Evolutionary conservation across 176 grass and related monocot genomes (phyloP).

Genomic region (Ensete ventricosum): DNA sequence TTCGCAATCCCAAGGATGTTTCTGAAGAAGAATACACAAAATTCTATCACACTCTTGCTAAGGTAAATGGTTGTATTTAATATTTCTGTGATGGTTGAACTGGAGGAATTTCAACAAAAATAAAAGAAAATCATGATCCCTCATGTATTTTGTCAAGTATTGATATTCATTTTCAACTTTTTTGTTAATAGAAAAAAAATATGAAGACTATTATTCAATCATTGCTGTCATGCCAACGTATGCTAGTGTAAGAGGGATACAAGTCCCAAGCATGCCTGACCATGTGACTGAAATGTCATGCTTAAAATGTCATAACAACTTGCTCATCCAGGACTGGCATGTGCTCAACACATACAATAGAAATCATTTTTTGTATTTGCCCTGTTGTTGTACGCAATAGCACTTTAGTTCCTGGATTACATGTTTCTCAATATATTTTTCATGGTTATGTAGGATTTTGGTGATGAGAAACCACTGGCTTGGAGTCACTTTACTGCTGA

Average conservation of each 20-base stretch:
- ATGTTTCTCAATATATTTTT: conserved; percentile 5
- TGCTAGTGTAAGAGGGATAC: no score
- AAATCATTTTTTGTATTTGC: neutral
- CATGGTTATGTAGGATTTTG: conserved; percentile 49
- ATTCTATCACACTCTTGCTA: conserved; percentile 87
- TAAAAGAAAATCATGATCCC: neutral
- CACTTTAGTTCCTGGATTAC: neutral
- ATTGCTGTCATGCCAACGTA: no score
- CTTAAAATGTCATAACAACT: no score
- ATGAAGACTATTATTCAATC: no score
- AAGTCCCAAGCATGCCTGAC: no score
- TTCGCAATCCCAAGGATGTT: conserved; percentile 84
- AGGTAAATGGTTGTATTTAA: conserved; percentile 33
- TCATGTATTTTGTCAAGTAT: no score
- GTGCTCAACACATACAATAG: no score
- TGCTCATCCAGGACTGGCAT: no score
- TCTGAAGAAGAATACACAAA: conserved; percentile 91
- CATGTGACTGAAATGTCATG: no score
- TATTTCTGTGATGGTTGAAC: neutral
- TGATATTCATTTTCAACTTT: no score
- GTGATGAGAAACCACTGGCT: conserved; percentile 73
- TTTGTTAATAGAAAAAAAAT: no score
- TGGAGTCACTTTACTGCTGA: conserved; percentile 94
- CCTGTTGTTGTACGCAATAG: neutral
- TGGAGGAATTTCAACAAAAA: neutral